These are phyloP conservation scores for Pyrus communis DNA, from an alignment of 306 rosid species.

Conservation along the genomic window DNA sequence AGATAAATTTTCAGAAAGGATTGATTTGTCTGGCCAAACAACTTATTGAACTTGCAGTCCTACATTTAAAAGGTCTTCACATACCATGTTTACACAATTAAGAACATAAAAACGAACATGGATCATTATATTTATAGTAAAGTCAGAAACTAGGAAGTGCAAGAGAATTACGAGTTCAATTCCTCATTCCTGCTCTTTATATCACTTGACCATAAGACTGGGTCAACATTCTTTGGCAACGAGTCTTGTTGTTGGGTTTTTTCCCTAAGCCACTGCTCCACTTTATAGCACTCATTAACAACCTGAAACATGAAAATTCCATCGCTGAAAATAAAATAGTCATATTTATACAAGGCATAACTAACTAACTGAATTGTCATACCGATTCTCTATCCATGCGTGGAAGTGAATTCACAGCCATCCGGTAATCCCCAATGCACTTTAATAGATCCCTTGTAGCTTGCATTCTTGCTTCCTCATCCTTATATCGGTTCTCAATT, in stretches of 20 bases:
- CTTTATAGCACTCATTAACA: conserved; percentile 48
- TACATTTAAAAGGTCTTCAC: not conserved
- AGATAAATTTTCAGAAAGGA: not conserved
- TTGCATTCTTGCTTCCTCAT: conserved; percentile 61
- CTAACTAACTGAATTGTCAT: not conserved
- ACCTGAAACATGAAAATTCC: conserved; percentile 26
- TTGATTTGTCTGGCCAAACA: not conserved
- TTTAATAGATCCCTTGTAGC: conserved; percentile 38
- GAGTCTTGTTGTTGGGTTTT: conserved; percentile 56
- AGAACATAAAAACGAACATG: not conserved
- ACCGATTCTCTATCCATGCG: conserved; percentile 33
- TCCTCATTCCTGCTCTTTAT: conserved; percentile 49
- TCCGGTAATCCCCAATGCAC: conserved; percentile 32
- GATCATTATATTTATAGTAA: not conserved
- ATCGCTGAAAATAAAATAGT: not conserved
- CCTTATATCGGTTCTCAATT: conserved; percentile 56
- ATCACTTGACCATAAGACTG: conserved; percentile 52
- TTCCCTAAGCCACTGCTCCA: conserved; percentile 72
- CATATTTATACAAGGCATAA: not conserved
- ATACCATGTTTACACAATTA: not conserved
- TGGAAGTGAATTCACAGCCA: conserved; percentile 28
- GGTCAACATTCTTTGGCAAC: conserved; percentile 59
- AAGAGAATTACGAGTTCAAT: conserved; percentile 48
- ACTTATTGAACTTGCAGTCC: not conserved
- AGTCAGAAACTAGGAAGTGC: not conserved